Conservation (phyloP, 1,284 basidiomycete species). For the Ustilago cynodontis region DNA sequence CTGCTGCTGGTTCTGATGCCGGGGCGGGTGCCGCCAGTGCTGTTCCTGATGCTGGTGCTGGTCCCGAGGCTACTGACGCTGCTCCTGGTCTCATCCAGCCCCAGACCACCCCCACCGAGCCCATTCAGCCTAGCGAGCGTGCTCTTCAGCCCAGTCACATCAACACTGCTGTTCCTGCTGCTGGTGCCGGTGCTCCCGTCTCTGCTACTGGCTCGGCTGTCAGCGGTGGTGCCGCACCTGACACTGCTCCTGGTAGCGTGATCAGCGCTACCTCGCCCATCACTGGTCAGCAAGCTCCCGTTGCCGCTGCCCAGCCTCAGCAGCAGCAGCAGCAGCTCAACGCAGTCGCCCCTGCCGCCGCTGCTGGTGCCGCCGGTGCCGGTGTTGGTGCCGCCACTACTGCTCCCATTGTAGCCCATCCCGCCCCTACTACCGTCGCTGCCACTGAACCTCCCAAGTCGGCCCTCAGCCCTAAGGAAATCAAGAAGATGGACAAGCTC, state of each 20-base stretch:
- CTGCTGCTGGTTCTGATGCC: constrained; percentile 11
- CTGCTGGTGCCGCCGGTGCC: constrained; percentile 16
- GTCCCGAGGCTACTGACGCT: constrained; percentile 3
- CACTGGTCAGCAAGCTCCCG: constrained; percentile 12
- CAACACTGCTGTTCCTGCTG: constrained; percentile 40
- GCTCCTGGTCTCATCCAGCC: constrained; percentile 39
- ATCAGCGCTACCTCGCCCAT: constrained; percentile 5
- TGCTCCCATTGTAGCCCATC: constrained; percentile 17
- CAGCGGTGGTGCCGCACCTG: constrained; percentile 1
- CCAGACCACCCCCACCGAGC: constrained; percentile 29
- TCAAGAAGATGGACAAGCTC: constrained; percentile 66
- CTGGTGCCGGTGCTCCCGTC: constrained; percentile 18
- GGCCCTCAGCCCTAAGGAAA: constrained; percentile 52
- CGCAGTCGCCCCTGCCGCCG: constrained; percentile 25
- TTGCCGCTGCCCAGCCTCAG: constrained; percentile 9
- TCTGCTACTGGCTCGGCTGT: constrained; percentile 15
- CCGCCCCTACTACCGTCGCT: constrained; percentile 31
- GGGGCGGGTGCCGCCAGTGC: not conserved
- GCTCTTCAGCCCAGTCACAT: constrained; percentile 33
- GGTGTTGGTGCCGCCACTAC: constrained; percentile 16
- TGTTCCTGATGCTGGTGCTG: constrained; percentile 1
- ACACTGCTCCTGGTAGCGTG: constrained; percentile 13
- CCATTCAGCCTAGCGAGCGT: constrained; percentile 30
- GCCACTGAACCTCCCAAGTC: constrained; percentile 31
- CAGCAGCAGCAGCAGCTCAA: constrained; percentile 29